Evolutionary conservation across 2,329 filamentous ascomycete species (phyloP).

Genomic region (Hypoxylon sp.): DNA sequence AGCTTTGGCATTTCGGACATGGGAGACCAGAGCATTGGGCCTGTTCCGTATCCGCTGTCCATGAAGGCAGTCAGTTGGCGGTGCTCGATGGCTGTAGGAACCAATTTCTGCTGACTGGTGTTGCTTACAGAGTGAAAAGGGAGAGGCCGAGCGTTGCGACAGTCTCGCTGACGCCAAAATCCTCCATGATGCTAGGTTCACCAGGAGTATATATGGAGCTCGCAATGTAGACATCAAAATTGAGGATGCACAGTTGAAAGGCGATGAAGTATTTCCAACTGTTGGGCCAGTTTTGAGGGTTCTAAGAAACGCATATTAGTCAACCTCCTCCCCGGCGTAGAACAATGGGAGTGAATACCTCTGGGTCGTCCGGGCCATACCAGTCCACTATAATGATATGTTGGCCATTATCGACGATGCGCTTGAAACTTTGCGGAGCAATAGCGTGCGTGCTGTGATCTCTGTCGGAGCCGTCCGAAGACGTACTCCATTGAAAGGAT

Average conservation of each 20-base stretch:
- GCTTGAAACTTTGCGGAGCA: background rate
- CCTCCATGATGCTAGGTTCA: slow-evolving; percentile 31
- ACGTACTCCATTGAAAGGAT: background rate
- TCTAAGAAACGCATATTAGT: slow-evolving; percentile 31
- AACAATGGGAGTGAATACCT: slow-evolving; percentile 47
- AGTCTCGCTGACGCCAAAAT: slow-evolving; percentile 39
- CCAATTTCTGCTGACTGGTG: background rate
- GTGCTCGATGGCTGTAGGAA: background rate
- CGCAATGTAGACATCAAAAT: slow-evolving; percentile 47
- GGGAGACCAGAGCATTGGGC: slow-evolving; percentile 68
- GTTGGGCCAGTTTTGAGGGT: slow-evolving; percentile 55
- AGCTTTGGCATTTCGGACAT: slow-evolving; percentile 69
- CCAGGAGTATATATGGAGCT: slow-evolving; percentile 47
- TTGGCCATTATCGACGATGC: background rate
- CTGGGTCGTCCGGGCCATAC: slow-evolving; percentile 62
- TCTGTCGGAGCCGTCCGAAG: background rate
- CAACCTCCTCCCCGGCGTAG: too few relatives aligned
- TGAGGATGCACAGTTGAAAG: slow-evolving; percentile 47
- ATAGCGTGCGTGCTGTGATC: background rate
- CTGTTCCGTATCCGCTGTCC: slow-evolving; percentile 46
- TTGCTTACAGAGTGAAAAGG: slow-evolving; percentile 42
- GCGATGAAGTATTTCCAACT: slow-evolving; percentile 55
- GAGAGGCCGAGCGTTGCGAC: slow-evolving; percentile 46
- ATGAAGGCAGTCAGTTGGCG: background rate
- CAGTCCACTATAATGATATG: slow-evolving; percentile 64